These are phyloP conservation scores for Nicotiana attenuata DNA, from an alignment of 257 asterid genomes.

Conservation along the genomic window DNA sequence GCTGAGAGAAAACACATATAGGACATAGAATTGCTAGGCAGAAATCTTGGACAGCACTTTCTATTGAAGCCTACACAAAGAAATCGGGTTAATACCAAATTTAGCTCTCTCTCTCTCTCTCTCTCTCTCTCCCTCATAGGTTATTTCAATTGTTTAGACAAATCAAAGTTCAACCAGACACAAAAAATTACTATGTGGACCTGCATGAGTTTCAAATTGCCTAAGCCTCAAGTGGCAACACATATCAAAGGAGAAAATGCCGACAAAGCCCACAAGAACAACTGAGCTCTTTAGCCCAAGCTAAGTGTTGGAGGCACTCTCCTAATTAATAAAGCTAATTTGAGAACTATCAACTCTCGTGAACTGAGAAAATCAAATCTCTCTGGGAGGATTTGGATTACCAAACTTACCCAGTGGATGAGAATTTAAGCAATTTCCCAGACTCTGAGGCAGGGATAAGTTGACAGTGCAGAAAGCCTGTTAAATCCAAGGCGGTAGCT, in stretches of 20 bases:
- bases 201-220: neutral
- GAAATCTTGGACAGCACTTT: neutral
- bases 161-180: neutral
- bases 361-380: neutral
- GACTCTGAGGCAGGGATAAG: conserved; percentile 44
- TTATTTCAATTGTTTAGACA: neutral
- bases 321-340: neutral
- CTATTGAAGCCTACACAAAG: neutral
- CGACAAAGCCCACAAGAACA: neutral
- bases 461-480: conserved; percentile 70
- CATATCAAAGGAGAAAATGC: neutral
- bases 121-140: neutral
- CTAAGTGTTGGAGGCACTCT: neutral
- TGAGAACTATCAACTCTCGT: neutral
- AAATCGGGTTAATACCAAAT: neutral
- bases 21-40: neutral
- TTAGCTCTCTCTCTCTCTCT: neutral
- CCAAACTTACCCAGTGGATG: conserved; percentile 21
- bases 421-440: conserved; percentile 20
- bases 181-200: neutral
- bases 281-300: neutral
- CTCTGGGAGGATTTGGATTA: neutral
- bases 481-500: conserved; percentile 59
- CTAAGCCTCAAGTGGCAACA: neutral
- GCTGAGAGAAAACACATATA: neutral